Evolutionary conservation across 2,329 filamentous ascomycete species (phyloP).

Genomic region (Orbilia ellipsospora): DNA sequence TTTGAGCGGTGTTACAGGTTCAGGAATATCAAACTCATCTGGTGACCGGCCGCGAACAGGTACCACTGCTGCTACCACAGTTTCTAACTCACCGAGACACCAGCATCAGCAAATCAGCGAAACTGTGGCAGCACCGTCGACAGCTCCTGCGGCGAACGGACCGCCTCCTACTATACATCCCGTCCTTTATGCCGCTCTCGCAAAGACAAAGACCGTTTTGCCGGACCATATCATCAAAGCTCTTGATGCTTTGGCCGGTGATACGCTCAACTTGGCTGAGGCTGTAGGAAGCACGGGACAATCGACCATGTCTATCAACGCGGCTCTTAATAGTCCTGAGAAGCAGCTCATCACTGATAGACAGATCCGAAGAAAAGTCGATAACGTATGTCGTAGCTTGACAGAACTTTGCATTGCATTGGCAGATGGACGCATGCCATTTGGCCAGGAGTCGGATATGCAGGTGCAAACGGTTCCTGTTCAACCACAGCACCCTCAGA

Average conservation of each 20-base stretch:
- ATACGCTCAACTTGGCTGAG: slow-evolving; percentile 81
- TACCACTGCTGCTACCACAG: slow-evolving; percentile 87
- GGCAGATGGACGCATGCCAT: slow-evolving; percentile 68
- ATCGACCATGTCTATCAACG: slow-evolving; percentile 66
- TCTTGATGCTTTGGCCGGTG: slow-evolving; percentile 81
- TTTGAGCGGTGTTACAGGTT: slow-evolving; percentile 77
- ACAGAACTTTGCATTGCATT: slow-evolving; percentile 92
- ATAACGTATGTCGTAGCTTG: slow-evolving; percentile 89
- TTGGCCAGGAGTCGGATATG: slow-evolving; percentile 42
- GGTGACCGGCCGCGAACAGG: slow-evolving; percentile 89
- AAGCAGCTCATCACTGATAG: slow-evolving; percentile 74
- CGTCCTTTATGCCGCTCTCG: slow-evolving; percentile 80
- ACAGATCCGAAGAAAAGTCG: slow-evolving; percentile 87
- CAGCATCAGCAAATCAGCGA: slow-evolving; percentile 62
- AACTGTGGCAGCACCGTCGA: slow-evolving; percentile 58
- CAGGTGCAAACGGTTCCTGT: slow-evolving; percentile 35
- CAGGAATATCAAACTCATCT: slow-evolving; percentile 73
- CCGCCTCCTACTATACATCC: slow-evolving; percentile 74
- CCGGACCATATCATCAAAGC: slow-evolving; percentile 78
- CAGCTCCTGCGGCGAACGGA: slow-evolving; percentile 64
- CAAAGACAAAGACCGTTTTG: slow-evolving; percentile 78
- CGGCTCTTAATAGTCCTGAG: slow-evolving; percentile 61
- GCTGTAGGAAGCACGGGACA: slow-evolving; percentile 79
- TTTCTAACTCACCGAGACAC: slow-evolving; percentile 88
- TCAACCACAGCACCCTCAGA: slow-evolving; percentile 16